These are phyloP conservation scores for Teratosphaeriaceae sp. DNA, from an alignment of 2,329 filamentous ascomycete species.

Conservation along the genomic window DNA sequence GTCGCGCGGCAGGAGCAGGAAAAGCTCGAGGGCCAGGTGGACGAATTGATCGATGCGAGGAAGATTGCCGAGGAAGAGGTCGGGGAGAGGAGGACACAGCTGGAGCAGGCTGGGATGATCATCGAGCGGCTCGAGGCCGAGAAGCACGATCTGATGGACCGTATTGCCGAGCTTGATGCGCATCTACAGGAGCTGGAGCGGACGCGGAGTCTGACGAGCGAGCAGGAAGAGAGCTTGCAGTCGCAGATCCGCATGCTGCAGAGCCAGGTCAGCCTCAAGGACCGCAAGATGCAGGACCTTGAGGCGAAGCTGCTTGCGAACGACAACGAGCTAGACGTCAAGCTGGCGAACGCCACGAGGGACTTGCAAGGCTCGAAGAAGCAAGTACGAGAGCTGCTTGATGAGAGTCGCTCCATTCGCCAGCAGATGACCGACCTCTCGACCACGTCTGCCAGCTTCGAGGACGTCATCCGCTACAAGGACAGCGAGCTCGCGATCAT, in stretches of 20 bases:
- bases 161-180: slow-evolving; percentile 61
- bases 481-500: slow-evolving; percentile 87
- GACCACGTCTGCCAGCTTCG: slow-evolving; percentile 87
- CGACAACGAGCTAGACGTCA: slow-evolving; percentile 84
- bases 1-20: slow-evolving; percentile 93
- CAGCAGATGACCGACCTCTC: slow-evolving; percentile 82
- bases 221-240: slow-evolving; percentile 67
- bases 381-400: slow-evolving; percentile 67
- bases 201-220: slow-evolving; percentile 64
- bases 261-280: slow-evolving; percentile 82
- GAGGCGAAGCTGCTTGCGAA: slow-evolving; percentile 76
- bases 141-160: slow-evolving; percentile 65
- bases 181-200: slow-evolving; percentile 65
- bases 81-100: slow-evolving; percentile 67
- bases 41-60: slow-evolving; percentile 80
- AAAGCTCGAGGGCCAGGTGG: slow-evolving; percentile 85
- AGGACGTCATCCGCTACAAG: slow-evolving; percentile 87
- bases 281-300: slow-evolving; percentile 81
- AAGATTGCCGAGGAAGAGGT: slow-evolving; percentile 82
- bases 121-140: slow-evolving; percentile 82
- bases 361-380: slow-evolving; percentile 68
- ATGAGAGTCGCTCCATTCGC: slow-evolving; percentile 76
- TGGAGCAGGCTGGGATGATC: slow-evolving; percentile 85
- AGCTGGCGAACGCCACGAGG: slow-evolving; percentile 69
- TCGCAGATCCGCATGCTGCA: slow-evolving; percentile 88